Evolutionary conservation across 257 asterid species (phyloP).

Genomic region (Ajuga chamaepitys): DNA sequence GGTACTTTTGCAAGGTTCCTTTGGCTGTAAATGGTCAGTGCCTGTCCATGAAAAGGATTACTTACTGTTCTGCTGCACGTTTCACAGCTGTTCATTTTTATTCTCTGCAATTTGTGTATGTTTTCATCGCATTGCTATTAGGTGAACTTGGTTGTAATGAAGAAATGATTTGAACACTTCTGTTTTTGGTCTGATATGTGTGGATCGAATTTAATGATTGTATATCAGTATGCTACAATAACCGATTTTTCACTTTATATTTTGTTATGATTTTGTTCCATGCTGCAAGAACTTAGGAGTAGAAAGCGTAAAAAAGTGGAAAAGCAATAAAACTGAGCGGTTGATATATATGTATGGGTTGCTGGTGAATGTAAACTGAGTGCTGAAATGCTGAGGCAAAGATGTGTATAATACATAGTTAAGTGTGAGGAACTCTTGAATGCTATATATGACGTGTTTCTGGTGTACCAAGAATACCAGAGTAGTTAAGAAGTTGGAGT

Average conservation of each 20-base stretch:
- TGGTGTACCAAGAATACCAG: too few relatives aligned
- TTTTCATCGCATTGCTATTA: neutral
- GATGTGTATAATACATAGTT: neutral
- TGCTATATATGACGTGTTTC: neutral
- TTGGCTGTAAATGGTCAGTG: slow-evolving; percentile 66
- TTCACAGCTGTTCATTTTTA: neutral
- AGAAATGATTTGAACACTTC: neutral
- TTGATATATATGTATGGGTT: neutral
- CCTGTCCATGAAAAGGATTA: neutral
- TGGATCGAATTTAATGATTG: neutral
- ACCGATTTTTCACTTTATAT: neutral
- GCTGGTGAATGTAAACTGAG: neutral
- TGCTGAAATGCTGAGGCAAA: neutral
- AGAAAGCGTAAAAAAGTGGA: neutral
- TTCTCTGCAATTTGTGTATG: neutral
- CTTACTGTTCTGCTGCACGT: too few relatives aligned
- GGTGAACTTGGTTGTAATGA: neutral
- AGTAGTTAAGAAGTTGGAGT: neutral
- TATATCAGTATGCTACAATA: neutral
- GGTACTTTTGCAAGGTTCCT: slow-evolving; percentile 94
- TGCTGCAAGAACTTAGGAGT: neutral
- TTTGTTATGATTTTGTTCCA: neutral
- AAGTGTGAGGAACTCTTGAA: neutral
- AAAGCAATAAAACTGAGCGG: neutral
- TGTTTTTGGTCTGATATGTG: neutral